Conservation (phyloP, 1,284 basidiomycete species). For the Papiliotrema flavescens region DNA sequence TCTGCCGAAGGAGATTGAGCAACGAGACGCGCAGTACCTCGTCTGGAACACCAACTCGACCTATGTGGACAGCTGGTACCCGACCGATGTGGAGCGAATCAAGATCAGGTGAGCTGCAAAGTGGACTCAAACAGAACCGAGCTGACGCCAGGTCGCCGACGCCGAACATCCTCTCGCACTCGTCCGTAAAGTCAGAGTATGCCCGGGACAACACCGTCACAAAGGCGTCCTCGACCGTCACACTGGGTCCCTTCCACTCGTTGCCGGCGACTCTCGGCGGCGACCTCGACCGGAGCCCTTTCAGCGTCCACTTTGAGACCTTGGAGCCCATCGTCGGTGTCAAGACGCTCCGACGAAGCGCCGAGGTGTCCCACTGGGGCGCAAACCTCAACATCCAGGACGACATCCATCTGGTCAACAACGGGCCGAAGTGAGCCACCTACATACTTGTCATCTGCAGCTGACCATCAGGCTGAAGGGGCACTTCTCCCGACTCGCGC, state of each 20-base stretch:
- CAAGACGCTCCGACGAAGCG: slow-evolving; percentile 65
- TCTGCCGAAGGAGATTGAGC: slow-evolving; percentile 67
- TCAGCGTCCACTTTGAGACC: slow-evolving; percentile 75
- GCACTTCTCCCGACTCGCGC: slow-evolving; percentile 87
- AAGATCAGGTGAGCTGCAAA: slow-evolving; percentile 66
- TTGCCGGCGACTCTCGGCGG: slow-evolving; percentile 59
- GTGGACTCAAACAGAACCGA: slow-evolving; percentile 13
- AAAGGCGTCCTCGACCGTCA: slow-evolving; percentile 74
- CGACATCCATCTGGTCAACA: slow-evolving; percentile 76
- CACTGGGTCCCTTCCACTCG: slow-evolving; percentile 80
- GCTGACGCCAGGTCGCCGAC: slow-evolving; percentile 57
- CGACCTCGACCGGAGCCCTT: slow-evolving; percentile 59
- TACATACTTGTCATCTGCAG: not conserved
- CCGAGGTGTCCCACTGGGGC: slow-evolving; percentile 96
- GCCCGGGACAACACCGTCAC: slow-evolving; percentile 51
- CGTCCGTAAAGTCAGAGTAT: slow-evolving; percentile 49
- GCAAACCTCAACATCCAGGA: slow-evolving; percentile 91
- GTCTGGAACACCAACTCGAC: slow-evolving; percentile 68
- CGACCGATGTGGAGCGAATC: slow-evolving; percentile 72
- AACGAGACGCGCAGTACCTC: slow-evolving; percentile 75
- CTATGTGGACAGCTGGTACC: slow-evolving; percentile 73
- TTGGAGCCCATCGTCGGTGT: slow-evolving; percentile 76
- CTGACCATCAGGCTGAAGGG: slow-evolving; percentile 70
- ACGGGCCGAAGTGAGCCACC: slow-evolving; percentile 71
- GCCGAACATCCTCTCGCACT: slow-evolving; percentile 66